Evolutionary conservation across 2,329 filamentous ascomycete genomes (phyloP), one percentile per base, ranked within the genome.

Genomic region (Xylaria arbuscula): DNA sequence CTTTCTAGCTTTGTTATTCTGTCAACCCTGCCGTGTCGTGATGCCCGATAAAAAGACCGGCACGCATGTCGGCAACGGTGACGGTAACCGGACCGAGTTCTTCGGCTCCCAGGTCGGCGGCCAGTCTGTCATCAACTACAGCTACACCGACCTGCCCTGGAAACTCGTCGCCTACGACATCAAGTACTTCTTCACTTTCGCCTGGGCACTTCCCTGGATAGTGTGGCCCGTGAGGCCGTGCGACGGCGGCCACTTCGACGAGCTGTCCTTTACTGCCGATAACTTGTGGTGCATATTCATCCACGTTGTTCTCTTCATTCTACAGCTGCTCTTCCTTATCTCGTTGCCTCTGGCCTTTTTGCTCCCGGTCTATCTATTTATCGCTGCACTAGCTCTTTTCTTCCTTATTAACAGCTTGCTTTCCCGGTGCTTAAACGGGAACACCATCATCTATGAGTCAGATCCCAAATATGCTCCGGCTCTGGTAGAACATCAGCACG

Each of bases 321-420:
- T 87, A n/a, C 91, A 93, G 79, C 71, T 87, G 0, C 73, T 74
- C 0, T 92, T 93, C 75, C 75, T 93, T 9, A 15, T 91, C 0
- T 83, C 84, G 0, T 74, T 93, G 2, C 87, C 90, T 0, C 76
- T 87, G 1, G 77, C 82, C 48, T 40, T 84, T 60, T 70, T 88
- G 63, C 69, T 86, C 70, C 85, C 84, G 28, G 75, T 87, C 51
- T 90, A 85, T 84, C 77, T 81, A 36, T 83, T 83, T 0, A 74
- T 73, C 0, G 50, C 79, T 0, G 79, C 76, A 6, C 72, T 86
- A 8, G 78, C 72, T 3, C 78, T 75, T 1, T 89, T 88, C 69
- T 76, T 87, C 70, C 48, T 78, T 0, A 50, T 87, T 56, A 89
- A 90, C 78, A 81, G 80, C 75, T 64, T 81, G 19, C 76, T 91